These are phyloP conservation scores for Eutrema heterophyllum DNA, from an alignment of 345 rosid species.

Conservation along the genomic window DNA sequence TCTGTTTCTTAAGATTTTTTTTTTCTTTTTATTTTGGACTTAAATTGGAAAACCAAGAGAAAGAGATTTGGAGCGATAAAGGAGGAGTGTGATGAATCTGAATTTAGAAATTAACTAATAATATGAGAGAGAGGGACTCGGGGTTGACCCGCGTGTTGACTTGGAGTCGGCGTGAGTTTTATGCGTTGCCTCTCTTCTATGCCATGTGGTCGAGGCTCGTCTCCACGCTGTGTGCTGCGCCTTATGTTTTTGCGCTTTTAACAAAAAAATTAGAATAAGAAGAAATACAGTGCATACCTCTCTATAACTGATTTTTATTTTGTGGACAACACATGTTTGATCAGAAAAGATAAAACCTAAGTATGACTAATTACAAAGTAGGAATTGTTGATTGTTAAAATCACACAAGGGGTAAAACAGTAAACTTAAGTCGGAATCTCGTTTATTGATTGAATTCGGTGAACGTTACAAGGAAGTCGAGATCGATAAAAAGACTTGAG, in stretches of 20 bases:
- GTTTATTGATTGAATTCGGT: no score
- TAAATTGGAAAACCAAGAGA: background rate
- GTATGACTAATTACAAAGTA: no score
- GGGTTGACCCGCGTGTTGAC: slow-evolving; percentile 23
- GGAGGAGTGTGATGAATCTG: slow-evolving; percentile 1
- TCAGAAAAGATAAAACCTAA: no score
- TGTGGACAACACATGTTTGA: no score
- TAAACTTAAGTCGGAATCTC: no score
- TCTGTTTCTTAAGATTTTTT: background rate
- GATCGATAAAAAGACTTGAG: no score
- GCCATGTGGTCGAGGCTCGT: slow-evolving; percentile 7
- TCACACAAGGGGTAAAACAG: no score
- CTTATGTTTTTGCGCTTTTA: background rate
- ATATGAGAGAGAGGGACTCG: background rate
- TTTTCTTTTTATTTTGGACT: background rate
- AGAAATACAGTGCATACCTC: no score
- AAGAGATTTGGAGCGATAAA: slow-evolving; percentile 10
- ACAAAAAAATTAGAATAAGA: no score
- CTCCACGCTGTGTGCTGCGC: background rate
- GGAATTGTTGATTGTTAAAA: no score
- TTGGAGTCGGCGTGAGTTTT: slow-evolving; percentile 13
- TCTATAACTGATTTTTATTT: no score
- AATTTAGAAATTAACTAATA: background rate
- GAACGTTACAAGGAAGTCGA: no score
- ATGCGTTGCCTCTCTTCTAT: background rate